phyloP scores from a whole-genome alignment of 768 basidiomycete species.

The Clavaria fumosa region DNA sequence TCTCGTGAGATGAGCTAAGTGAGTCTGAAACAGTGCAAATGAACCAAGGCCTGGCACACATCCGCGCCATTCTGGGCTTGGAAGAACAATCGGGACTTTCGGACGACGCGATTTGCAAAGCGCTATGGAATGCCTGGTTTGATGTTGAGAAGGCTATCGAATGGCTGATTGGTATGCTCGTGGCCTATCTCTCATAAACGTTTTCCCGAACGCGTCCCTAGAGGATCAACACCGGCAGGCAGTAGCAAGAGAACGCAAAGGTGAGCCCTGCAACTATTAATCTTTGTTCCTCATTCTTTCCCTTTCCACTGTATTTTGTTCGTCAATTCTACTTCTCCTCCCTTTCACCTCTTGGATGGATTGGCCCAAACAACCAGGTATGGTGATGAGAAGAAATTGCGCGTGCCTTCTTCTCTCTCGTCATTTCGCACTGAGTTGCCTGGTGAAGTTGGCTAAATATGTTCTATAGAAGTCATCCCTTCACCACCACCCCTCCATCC shows the following conservation, averaged over 20 bases:
- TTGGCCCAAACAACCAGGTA: too few species aligned
- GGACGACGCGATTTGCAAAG: constrained; percentile 61
- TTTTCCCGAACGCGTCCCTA: constrained; percentile 18
- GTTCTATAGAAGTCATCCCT: too few species aligned
- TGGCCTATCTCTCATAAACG: neutral
- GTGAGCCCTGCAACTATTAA: constrained; percentile 40
- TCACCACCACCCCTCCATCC: too few species aligned
- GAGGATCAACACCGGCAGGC: constrained; percentile 56
- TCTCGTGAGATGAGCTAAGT: neutral
- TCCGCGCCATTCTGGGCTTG: constrained; percentile 52
- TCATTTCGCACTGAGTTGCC: constrained; percentile 8
- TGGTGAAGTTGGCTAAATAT: too few species aligned
- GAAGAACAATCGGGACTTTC: constrained; percentile 50
- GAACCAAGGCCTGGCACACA: constrained; percentile 51
- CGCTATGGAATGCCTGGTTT: constrained; percentile 81
- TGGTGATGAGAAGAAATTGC: constrained; percentile 48
- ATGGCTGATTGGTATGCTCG: constrained; percentile 56
- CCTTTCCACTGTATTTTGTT: constrained; percentile 14
- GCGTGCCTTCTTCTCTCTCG: constrained; percentile 28
- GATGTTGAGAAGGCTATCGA: constrained; percentile 63
- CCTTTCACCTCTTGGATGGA: too few species aligned
- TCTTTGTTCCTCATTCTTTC: constrained; percentile 14
- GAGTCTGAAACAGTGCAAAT: constrained; percentile 36
- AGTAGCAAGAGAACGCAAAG: constrained; percentile 62
- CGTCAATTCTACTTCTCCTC: too few species aligned